Base-by-base conservation (phyloP, 225 moss, liverwort and hornwort species). In the Bryoerythrophyllum caledonicum region DNA sequence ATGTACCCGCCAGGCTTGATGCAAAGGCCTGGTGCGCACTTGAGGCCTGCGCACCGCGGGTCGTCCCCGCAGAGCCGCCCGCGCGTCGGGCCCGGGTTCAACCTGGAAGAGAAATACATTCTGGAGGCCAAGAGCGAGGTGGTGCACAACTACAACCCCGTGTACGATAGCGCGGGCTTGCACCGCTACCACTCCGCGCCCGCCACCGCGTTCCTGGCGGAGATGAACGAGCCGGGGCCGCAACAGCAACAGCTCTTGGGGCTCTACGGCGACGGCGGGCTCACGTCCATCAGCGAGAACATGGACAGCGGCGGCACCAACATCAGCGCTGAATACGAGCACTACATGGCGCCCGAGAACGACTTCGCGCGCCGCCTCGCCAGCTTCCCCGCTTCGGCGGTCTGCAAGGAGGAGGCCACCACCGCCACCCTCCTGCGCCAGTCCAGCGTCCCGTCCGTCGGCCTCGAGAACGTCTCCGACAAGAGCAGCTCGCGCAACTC, bases 121-220 rank as follows among this genome's bases (percentile, higher is more conserved):
- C 9, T 84, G 14, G 85, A 85, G 28, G 80, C 85, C 1, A 85
- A 82, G 76, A 79, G 54, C 24, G 84, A 85, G 46, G 71, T 76
- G 2, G 46, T 79, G 79, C 74, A 73, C 24, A 79, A 71, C 15
- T 84, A 75, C 4, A 54, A 74, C 20, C 52, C 78, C 2, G 68
- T 80, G 0, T 86, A 77, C n/a, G 89, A 79, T 16, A 65, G 2
- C 25, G 10, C 77, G 2, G 76, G 51, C 10, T 60, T 89, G 46
- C 86, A 87, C 16, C 90, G 87, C 1, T 87, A 79, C 51, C 82
- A 85, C 8, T 90, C 90, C 0, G 90, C 90, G 5, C 90, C 90
- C 0, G 79, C 82, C 12, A 82, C 76, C 44, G 51, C 85, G 55
- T 82, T 84, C 24, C 63, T 89, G 61, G 54, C 75, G n/a, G 78